These are phyloP conservation scores for Medicago arabica DNA, from an alignment of 306 rosid species.

Conservation along the genomic window DNA sequence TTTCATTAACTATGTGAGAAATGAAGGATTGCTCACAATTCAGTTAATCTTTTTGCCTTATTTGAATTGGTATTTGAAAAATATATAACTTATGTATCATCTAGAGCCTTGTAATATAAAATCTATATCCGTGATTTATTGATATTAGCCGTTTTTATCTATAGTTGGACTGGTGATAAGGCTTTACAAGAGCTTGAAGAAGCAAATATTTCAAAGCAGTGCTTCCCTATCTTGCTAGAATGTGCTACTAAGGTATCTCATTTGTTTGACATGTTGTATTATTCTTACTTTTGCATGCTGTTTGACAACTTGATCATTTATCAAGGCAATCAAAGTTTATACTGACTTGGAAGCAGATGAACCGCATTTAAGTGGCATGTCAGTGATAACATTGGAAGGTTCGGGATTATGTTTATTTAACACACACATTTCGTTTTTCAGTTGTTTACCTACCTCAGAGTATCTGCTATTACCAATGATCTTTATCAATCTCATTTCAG, in stretches of 20 bases:
- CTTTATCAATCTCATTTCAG: constrained; percentile 58
- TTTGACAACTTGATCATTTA: constrained; percentile 40
- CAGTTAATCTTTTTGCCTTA: constrained; percentile 2
- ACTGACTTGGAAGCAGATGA: constrained; percentile 67
- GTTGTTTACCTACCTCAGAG: constrained; percentile 29
- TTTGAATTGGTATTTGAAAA: constrained; percentile 26
- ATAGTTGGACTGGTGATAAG: constrained; percentile 92
- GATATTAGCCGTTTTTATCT: constrained; percentile 34
- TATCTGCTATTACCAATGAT: constrained; percentile 34
- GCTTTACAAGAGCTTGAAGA: constrained; percentile 88
- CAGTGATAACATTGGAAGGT: constrained; percentile 89
- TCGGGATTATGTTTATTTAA: constrained; percentile 34
- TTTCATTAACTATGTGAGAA: too few species aligned
- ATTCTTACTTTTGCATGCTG: constrained; percentile 36
- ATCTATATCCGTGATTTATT: constrained; percentile 16
- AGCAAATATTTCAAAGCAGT: constrained; percentile 80
- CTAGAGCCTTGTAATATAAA: constrained; percentile 15
- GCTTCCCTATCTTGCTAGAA: constrained; percentile 85
- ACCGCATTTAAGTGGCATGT: constrained; percentile 77
- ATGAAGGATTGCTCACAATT: constrained; percentile 7
- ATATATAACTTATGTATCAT: constrained; percentile 18
- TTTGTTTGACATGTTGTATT: constrained; percentile 32
- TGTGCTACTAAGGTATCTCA: constrained; percentile 82
- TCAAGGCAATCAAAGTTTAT: constrained; percentile 85
- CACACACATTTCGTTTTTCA: constrained; percentile 22